Percentiles rank a stretch among this genome's conserved stretches.
Evolutionary conservation across 495 filamentous ascomycete species (phyloP).

Genomic region (Aspergillus asperescens): DNA sequence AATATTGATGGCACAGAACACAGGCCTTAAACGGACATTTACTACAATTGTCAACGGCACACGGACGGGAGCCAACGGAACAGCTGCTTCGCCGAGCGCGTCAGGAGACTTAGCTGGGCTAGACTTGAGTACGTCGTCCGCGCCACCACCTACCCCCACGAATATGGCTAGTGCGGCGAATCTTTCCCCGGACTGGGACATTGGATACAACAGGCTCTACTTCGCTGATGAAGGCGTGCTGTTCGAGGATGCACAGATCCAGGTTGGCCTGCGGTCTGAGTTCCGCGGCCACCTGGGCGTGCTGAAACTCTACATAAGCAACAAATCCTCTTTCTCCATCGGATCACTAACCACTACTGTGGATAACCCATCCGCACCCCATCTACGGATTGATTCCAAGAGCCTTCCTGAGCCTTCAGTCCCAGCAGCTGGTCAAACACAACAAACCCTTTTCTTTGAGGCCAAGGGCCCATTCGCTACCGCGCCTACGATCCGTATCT

Average conservation of each 20-base stretch:
- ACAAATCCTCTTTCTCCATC: constrained; percentile 79
- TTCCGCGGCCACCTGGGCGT: constrained; percentile 92
- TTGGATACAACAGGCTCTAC: constrained; percentile 81
- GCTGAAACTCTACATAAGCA: constrained; percentile 90
- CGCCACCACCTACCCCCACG: constrained; percentile 43
- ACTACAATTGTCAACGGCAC: constrained; percentile 51
- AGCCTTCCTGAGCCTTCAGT: constrained; percentile 82
- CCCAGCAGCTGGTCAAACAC: constrained; percentile 67
- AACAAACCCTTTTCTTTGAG: constrained; percentile 93
- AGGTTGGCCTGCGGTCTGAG: constrained; percentile 87
- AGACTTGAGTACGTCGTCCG: constrained; percentile 54
- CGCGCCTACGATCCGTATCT: constrained; percentile 86
- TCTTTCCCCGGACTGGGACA: constrained; percentile 89
- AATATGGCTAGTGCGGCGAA: constrained; percentile 92
- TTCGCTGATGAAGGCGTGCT: constrained; percentile 78
- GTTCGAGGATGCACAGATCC: constrained; percentile 91
- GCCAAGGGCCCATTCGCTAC: constrained; percentile 74
- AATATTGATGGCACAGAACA: constrained; percentile 73
- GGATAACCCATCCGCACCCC: constrained; percentile 68
- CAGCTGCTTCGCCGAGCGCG: constrained; percentile 33
- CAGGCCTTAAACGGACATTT: constrained; percentile 81
- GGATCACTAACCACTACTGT: constrained; percentile 90
- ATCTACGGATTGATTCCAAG: constrained; percentile 77
- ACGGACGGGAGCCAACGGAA: constrained; percentile 48
- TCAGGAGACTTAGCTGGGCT: constrained; percentile 70